These are phyloP conservation scores for Huntiella abstrusa DNA, from an alignment of 2,329 filamentous ascomycete species.

Conservation along the genomic window DNA sequence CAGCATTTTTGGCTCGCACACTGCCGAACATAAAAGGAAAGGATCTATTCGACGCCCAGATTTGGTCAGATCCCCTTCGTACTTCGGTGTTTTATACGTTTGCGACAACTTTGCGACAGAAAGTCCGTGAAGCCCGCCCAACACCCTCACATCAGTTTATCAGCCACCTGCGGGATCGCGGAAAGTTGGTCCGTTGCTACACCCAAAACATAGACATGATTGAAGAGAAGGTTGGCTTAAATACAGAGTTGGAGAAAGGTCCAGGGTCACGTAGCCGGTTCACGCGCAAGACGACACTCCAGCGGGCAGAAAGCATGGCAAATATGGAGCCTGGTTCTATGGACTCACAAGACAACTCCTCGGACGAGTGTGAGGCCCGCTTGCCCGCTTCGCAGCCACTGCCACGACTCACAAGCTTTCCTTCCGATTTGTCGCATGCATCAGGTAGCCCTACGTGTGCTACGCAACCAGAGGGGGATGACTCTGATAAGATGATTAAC, in stretches of 20 bases:
- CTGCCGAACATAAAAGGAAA: conserved; percentile 48
- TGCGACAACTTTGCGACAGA: conserved; percentile 46
- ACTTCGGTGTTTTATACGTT: conserved; percentile 58
- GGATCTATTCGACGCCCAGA: conserved; percentile 51
- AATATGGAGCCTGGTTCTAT: conserved; percentile 1
- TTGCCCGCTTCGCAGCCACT: conserved; percentile 3
- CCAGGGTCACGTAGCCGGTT: conserved; percentile 43
- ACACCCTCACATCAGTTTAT: conserved; percentile 53
- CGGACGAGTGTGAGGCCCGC: not conserved
- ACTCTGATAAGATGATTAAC: not conserved
- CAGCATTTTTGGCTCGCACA: conserved; percentile 14
- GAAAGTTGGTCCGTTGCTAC: conserved; percentile 52
- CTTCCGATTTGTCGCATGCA: conserved; percentile 1
- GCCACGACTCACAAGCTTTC: conserved; percentile 3
- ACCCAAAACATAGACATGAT: conserved; percentile 61
- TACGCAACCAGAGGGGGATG: conserved; percentile 4
- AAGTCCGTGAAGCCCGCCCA: conserved; percentile 41
- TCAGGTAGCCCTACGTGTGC: not conserved
- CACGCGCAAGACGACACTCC: conserved; percentile 23
- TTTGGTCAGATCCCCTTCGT: conserved; percentile 48
- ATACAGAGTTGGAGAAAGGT: conserved; percentile 40
- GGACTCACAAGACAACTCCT: conserved; percentile 1
- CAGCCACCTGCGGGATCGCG: conserved; percentile 43
- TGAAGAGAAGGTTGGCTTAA: conserved; percentile 50
- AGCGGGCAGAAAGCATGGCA: conserved; percentile 9